Conservation (phyloP, 1,139 yeast genomes). For the Geotrichum klebahnii region DNA sequence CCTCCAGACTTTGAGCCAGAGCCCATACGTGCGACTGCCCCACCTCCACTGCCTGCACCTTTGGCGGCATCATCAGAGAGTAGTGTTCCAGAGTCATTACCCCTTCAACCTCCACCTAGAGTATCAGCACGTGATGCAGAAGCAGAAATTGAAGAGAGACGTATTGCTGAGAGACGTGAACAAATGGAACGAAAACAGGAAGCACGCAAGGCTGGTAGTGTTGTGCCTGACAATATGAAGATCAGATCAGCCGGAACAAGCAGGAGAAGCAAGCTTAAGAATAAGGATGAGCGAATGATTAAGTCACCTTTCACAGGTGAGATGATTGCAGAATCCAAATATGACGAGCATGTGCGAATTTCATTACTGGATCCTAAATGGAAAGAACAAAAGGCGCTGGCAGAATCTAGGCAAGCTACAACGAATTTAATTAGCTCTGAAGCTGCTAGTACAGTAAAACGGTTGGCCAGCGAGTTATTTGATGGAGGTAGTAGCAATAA, state of each 20-base stretch:
- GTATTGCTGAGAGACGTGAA: slow-evolving; percentile 18
- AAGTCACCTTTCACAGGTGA: slow-evolving; percentile 73
- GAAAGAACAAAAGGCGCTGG: slow-evolving; percentile 61
- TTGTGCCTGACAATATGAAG: slow-evolving; percentile 53
- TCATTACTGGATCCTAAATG: slow-evolving; percentile 75
- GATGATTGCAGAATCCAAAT: slow-evolving; percentile 63
- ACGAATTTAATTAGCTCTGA: slow-evolving; percentile 66
- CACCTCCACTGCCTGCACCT: slow-evolving; percentile 1
- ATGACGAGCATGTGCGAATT: slow-evolving; percentile 69
- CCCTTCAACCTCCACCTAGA: slow-evolving; percentile 20
- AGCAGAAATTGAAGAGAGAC: slow-evolving; percentile 13
- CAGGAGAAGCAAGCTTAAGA: slow-evolving; percentile 43
- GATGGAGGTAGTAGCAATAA: slow-evolving; percentile 11
- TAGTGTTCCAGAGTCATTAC: slow-evolving; percentile 15
- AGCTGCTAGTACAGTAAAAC: slow-evolving; percentile 70
- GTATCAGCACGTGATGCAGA: slow-evolving; percentile 17
- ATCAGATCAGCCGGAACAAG: slow-evolving; percentile 67
- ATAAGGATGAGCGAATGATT: slow-evolving; percentile 42
- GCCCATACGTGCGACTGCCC: slow-evolving; percentile 2
- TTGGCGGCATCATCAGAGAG: slow-evolving; percentile 9
- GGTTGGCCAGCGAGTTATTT: slow-evolving; percentile 45
- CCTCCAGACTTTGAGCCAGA: slow-evolving; percentile 38
- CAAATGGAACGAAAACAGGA: slow-evolving; percentile 18
- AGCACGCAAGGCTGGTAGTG: slow-evolving; percentile 32
- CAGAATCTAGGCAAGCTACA: slow-evolving; percentile 55